Conservation (phyloP, 306 rosid genomes). For the Dicorynia guianensis region DNA sequence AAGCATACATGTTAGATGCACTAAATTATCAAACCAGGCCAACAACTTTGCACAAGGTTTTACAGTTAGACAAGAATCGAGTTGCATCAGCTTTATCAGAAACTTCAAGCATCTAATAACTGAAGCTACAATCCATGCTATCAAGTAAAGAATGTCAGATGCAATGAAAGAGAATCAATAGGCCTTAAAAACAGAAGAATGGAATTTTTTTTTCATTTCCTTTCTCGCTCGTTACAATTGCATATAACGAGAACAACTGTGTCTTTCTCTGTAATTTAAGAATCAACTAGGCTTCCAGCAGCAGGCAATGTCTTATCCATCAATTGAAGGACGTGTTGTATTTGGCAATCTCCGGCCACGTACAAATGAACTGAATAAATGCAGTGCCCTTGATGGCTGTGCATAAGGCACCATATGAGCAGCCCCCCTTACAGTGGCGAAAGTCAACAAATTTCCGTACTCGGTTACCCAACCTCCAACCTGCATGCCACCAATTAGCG, state of each 20-base stretch:
- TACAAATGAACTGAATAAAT: slow-evolving; percentile 73
- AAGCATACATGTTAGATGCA: too few relatives aligned
- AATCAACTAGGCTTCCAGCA: slow-evolving; percentile 23
- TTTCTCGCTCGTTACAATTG: slow-evolving; percentile 35
- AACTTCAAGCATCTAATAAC: not conserved
- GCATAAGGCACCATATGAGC: slow-evolving; percentile 94
- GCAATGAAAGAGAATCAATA: slow-evolving; percentile 2
- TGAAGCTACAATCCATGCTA: not conserved
- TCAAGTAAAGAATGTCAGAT: slow-evolving; percentile 3
- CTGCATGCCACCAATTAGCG: slow-evolving; percentile 35
- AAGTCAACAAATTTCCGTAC: slow-evolving; percentile 79
- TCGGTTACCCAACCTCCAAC: slow-evolving; percentile 90
- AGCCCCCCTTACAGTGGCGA: slow-evolving; percentile 88
- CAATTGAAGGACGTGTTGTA: slow-evolving; percentile 59
- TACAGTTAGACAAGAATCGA: not conserved
- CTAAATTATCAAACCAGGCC: too few relatives aligned
- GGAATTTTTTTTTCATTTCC: not conserved
- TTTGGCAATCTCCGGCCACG: slow-evolving; percentile 69
- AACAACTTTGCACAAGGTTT: too few relatives aligned
- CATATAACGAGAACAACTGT: not conserved
- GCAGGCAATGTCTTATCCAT: slow-evolving; percentile 27
- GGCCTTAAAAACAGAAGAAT: not conserved
- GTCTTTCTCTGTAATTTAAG: slow-evolving; percentile 24
- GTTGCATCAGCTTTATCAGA: not conserved
- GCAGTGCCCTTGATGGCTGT: slow-evolving; percentile 86